Base-by-base conservation (phyloP, 1,284 basidiomycete species). In the Ustilago bromivora region DNA sequence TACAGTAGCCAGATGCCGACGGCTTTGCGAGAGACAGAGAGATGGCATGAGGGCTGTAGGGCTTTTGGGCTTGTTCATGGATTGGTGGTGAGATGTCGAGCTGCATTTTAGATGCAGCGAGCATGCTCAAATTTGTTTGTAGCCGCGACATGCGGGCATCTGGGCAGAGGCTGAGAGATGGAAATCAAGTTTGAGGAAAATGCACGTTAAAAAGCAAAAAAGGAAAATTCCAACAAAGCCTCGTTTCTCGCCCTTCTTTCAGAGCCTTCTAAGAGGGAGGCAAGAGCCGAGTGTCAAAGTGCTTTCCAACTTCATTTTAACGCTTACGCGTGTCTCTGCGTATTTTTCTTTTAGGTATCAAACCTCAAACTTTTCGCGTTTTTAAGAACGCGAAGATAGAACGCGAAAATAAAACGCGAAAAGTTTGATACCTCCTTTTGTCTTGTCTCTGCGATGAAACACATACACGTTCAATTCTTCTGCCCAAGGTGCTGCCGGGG, bases 91-190 rank as follows among this genome's bases (percentile, higher is more conserved):
- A 41, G 40, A 41, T 41, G 15, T 41, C 12, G 12, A 4, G 40
- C 40, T 41, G 11, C 40, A 17, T 41, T 2, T 15, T 0, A 28
- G 3, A 28, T 28, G 23, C 23, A 28, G 23, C 3, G 36, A 38
- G 12, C 40, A 17, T 23, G n/a, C 19, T 28, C 46, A 13, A 28
- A 9, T 19, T 23, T 51, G 49, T 28, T 32, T 51, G 49, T 23
- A 34, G 58, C 23, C 17, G 38, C 17, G 11, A 38, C 23, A 17
- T 41, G 49, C 58, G 58, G 58, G 35, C 58, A 60, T 53, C 49
- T 60, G 49, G 58, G 49, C 19, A 19, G 41, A 23, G 49, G 17
- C 49, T 51, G 49, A 51, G 28, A 17, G 17, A 17, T 12, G 40
- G 19, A 46, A 46, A 46, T 1, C 7, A 46, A 11, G n/a, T 46